Base-by-base conservation (phyloP, 768 basidiomycete species). In the Termitomyces sp. region DNA sequence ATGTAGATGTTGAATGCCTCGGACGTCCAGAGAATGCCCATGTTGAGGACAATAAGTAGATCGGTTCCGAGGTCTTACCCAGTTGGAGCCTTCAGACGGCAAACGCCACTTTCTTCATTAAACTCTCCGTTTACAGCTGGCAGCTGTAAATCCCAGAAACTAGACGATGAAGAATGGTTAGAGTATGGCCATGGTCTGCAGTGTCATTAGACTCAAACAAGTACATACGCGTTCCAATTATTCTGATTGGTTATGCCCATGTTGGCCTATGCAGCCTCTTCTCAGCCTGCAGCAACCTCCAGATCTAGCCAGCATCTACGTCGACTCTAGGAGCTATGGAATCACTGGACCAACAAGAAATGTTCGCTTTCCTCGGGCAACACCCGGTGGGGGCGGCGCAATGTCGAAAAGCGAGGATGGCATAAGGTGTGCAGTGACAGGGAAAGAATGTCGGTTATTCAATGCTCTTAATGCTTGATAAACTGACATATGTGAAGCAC, bases 331-430 rank as follows among this genome's bases (percentile, higher is more conserved):
- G 26, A 67, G 59, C 20, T 77, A 77, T 58, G 72, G 73, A 9
- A 72, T 73, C 48, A 70, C 74, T 60, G 79, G 75, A 42, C 67
- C 64, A 46, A 74, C 70, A 9, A 78, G 85, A 34, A 82, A 76
- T 61, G 85, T 86, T 24, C 83, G 84, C 14, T 70, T 88, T 16
- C 74, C 77, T 13, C 77, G 85, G n/a, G 85, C 80, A 26, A 80
- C 84, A 24, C 70, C 82, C 2, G 74, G 68, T 57, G 87, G 89
- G 49, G 86, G 86, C 34, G 88, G 87, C 0, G 73, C 83, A 1
- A 82, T 92, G 44, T 79, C 87, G 24, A 84, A 79, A 64, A 85
- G 79, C 60, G 84, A 85, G 59, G 89, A 91, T 63, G 86, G 84
- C 1, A 66, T 63, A 37, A 72, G 84, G 63, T 89, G 87, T 70